These are phyloP conservation scores for Crithidia fasciculata DNA, from an alignment of 208 protist genomes.

Conservation along the genomic window DNA sequence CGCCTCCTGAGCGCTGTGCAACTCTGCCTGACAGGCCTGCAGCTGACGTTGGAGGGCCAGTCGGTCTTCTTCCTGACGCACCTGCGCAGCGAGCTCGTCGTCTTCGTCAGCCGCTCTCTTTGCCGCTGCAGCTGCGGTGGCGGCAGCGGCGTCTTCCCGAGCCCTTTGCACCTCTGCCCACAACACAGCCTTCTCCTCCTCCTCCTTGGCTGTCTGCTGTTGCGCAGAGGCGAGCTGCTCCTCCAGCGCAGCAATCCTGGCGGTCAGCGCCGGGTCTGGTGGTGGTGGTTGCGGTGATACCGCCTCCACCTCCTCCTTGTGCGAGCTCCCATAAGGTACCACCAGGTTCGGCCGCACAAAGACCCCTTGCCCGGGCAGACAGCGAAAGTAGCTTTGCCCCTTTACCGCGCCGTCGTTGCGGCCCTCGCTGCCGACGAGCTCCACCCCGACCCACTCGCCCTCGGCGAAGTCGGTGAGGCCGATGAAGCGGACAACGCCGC, in stretches of 20 bases:
- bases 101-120: constrained; percentile 11
- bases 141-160: neutral
- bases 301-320: neutral
- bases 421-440: constrained; percentile 53
- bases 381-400: constrained; percentile 53
- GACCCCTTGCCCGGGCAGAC: constrained; percentile 52
- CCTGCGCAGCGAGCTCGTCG: constrained; percentile 23
- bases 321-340: constrained; percentile 21
- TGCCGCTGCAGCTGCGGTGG: neutral
- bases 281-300: neutral
- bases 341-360: constrained; percentile 67
- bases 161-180: neutral
- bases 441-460: constrained; percentile 65
- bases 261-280: neutral
- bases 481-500: constrained; percentile 64
- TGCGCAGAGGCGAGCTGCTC: constrained; percentile 5
- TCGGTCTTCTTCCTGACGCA: constrained; percentile 21
- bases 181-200: neutral
- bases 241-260: constrained; percentile 1
- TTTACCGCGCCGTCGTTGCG: constrained; percentile 61
- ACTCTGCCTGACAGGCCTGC: constrained; percentile 12
- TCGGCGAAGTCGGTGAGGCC: constrained; percentile 58
- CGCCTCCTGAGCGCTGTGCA: constrained; percentile 1
- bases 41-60: constrained; percentile 11
- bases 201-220: neutral